These are phyloP conservation scores for Sporothrix variecibatus DNA, from an alignment of 2,329 filamentous ascomycete genomes.

Conservation along the genomic window DNA sequence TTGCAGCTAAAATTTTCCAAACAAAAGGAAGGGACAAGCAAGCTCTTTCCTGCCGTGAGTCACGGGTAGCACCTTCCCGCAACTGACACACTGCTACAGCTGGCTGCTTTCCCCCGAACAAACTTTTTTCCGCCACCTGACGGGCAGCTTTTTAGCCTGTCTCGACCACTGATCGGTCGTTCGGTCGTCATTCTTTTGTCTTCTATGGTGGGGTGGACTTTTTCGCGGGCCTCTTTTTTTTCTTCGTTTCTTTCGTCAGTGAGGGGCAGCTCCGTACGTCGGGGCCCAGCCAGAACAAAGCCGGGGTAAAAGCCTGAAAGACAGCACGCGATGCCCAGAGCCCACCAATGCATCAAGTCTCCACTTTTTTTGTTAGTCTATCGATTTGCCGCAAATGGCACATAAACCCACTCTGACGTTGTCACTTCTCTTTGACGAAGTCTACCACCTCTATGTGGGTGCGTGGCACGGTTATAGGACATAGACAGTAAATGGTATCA, in stretches of 20 bases:
- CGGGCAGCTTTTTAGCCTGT: not conserved
- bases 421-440: not conserved
- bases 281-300: not conserved
- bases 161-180: not conserved
- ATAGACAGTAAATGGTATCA: too few relatives aligned
- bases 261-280: slow-evolving; percentile 18
- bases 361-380: not conserved
- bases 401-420: slow-evolving; percentile 1
- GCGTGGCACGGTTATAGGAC: too few relatives aligned
- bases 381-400: not conserved
- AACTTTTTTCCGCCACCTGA: slow-evolving; percentile 17
- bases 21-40: not conserved
- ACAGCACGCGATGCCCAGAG: not conserved
- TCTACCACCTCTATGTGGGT: too few relatives aligned
- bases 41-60: not conserved
- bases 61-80: slow-evolving; percentile 3
- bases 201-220: slow-evolving; percentile 4
- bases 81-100: not conserved
- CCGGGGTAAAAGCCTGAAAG: slow-evolving; percentile 8
- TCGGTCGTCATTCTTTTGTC: not conserved
- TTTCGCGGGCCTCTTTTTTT: not conserved
- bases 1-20: not conserved
- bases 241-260: not conserved
- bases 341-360: not conserved
- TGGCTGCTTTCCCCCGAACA: not conserved